phyloP scores from a whole-genome alignment of 1,284 basidiomycete species.

The Peniophora sp. region DNA sequence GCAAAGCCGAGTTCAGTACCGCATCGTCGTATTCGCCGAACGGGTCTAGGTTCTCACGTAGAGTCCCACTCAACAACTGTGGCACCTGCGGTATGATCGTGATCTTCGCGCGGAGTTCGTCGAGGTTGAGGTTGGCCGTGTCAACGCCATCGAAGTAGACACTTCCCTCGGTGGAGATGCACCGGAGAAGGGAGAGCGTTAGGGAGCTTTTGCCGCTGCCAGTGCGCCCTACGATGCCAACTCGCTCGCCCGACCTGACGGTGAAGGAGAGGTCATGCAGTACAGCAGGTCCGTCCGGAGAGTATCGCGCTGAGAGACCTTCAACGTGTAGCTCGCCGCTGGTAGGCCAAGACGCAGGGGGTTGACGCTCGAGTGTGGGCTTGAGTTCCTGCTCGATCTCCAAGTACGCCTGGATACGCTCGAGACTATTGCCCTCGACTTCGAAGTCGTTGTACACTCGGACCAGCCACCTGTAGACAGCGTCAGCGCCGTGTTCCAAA shows the following conservation, averaged over 20 bases:
- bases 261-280: conserved; percentile 2
- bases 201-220: conserved; percentile 64
- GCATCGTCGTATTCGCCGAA: no score
- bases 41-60: no score
- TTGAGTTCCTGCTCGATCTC: conserved; percentile 66
- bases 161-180: conserved; percentile 36
- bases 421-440: conserved; percentile 53
- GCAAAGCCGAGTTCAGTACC: no score
- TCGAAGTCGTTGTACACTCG: conserved; percentile 50
- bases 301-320: conserved; percentile 50
- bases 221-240: conserved; percentile 59
- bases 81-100: no score
- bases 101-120: conserved; percentile 34
- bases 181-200: conserved; percentile 28
- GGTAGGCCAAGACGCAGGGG: conserved; percentile 76
- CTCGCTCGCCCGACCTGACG: neutral
- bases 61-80: no score
- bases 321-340: conserved; percentile 63
- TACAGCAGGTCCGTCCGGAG: conserved; percentile 25
- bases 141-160: conserved; percentile 27
- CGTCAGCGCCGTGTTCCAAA: conserved; percentile 25
- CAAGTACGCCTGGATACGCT: conserved; percentile 69
- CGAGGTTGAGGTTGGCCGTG: conserved; percentile 46
- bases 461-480: conserved; percentile 31
- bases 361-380: conserved; percentile 37